A percentile compares a stretch with the other conserved stretches of the same genome.
These are phyloP conservation scores for Rubia tinctorum DNA, from an alignment of 305 asterid genomes.

Conservation along the genomic window DNA sequence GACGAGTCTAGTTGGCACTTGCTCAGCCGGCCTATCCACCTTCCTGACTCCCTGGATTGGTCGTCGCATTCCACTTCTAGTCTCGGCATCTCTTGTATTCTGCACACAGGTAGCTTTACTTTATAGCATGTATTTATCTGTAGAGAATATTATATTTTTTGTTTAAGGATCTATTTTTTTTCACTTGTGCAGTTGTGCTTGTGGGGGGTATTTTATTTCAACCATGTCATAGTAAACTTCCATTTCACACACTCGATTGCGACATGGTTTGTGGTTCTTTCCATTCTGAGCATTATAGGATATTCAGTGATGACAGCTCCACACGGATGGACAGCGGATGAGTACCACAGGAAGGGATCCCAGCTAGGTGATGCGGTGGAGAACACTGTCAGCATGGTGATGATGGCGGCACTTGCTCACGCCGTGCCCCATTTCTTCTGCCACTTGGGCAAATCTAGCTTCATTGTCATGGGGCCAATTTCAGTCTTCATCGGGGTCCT, in stretches of 20 bases:
- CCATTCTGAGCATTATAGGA: background rate
- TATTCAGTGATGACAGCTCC: background rate
- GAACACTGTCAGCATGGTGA: background rate
- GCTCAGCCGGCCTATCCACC: background rate
- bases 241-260: background rate
- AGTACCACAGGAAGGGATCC: background rate
- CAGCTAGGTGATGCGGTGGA: background rate
- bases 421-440: background rate
- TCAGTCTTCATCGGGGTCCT: background rate
- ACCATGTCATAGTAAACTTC: background rate
- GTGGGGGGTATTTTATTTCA: background rate
- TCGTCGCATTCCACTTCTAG: background rate
- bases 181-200: background rate
- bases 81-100: background rate
- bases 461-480: background rate
- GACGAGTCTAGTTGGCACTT: background rate
- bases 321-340: background rate
- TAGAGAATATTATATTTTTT: too few species aligned
- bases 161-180: too few species aligned
- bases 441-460: background rate
- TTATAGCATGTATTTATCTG: background rate
- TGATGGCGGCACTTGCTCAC: background rate
- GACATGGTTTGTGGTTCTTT: too few species aligned
- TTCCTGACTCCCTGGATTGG: background rate
- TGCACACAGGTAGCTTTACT: too few species aligned